Percentiles rank a stretch among this genome's conserved stretches.
phyloP scores from a whole-genome alignment of 176 grass and related monocot species.

The Hsuehochloa calcarea region DNA sequence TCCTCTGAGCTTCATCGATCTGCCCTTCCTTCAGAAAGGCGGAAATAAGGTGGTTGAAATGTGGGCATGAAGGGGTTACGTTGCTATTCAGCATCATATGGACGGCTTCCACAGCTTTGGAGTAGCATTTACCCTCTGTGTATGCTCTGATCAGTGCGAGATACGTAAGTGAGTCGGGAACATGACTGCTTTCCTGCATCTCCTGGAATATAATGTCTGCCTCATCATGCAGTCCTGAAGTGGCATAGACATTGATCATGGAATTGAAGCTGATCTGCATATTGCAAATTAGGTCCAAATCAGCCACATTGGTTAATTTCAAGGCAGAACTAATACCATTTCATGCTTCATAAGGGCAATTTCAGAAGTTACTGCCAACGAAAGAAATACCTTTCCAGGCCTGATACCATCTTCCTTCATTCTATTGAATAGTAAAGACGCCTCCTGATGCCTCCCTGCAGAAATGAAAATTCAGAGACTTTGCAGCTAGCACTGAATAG shows the following conservation, averaged over 20 bases:
- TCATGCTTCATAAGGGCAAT: neutral
- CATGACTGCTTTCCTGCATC: slow-evolving; percentile 48
- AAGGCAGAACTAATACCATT: neutral
- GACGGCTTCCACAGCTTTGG: slow-evolving; percentile 58
- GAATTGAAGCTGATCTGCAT: slow-evolving; percentile 87
- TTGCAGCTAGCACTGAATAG: slow-evolving; percentile 7
- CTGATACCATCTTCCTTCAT: slow-evolving; percentile 83
- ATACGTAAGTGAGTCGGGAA: slow-evolving; percentile 68
- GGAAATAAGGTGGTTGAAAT: slow-evolving; percentile 79
- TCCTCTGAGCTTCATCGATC: slow-evolving; percentile 55
- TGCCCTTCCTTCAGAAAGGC: slow-evolving; percentile 60
- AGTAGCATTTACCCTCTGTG: slow-evolving; percentile 47
- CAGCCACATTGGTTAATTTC: neutral
- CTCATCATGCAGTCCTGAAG: slow-evolving; percentile 53
- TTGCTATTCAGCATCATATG: slow-evolving; percentile 45
- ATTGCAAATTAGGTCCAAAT: slow-evolving; percentile 18
- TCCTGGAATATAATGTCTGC: slow-evolving; percentile 60
- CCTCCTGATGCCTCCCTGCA: slow-evolving; percentile 74
- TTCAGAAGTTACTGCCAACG: neutral
- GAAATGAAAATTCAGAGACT: neutral
- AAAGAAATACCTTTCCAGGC: slow-evolving; percentile 68
- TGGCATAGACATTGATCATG: slow-evolving; percentile 80
- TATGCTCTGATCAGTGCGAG: slow-evolving; percentile 60
- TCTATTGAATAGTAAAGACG: slow-evolving; percentile 58
- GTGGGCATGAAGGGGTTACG: slow-evolving; percentile 51